phyloP scores from a whole-genome alignment of 495 filamentous ascomycete genomes.

The Darksidea phi region DNA sequence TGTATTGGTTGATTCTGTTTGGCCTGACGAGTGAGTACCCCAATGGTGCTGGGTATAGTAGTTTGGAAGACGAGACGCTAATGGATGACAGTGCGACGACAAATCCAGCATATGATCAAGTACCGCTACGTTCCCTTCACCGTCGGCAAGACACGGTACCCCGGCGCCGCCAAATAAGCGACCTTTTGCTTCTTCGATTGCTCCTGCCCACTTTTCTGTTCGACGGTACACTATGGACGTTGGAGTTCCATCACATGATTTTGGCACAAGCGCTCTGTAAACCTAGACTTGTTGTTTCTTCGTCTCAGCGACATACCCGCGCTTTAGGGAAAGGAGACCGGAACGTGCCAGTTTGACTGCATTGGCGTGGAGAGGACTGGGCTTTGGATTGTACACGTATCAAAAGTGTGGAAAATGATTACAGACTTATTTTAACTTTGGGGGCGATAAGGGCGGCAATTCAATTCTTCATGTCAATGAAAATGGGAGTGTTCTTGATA shows the following conservation, averaged over 20 bases:
- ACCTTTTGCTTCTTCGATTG: neutral
- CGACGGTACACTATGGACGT: no score
- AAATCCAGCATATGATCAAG: conserved; percentile 99
- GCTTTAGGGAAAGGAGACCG: no score
- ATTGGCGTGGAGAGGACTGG: neutral
- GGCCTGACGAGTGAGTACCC: conserved; percentile 78
- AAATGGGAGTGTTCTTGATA: no score
- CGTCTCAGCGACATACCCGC: neutral
- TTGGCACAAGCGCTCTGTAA: neutral
- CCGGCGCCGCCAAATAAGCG: conserved; percentile 32
- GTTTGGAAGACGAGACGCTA: neutral
- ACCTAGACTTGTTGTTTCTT: neutral
- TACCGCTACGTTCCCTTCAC: conserved; percentile 98
- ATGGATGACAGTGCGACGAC: conserved; percentile 74
- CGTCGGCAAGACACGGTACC: conserved; percentile 83
- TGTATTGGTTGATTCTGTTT: conserved; percentile 98
- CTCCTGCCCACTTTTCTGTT: no score
- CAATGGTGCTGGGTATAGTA: neutral
- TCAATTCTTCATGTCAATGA: neutral
- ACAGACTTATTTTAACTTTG: neutral
- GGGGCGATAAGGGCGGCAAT: neutral
- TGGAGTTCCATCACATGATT: no score
- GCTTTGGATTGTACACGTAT: neutral
- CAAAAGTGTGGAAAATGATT: neutral
- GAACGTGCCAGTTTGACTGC: no score